These are phyloP conservation scores for Pneumocystis jirovecii DNA, from an alignment of 1,139 yeast genomes.

Conservation along the genomic window DNA sequence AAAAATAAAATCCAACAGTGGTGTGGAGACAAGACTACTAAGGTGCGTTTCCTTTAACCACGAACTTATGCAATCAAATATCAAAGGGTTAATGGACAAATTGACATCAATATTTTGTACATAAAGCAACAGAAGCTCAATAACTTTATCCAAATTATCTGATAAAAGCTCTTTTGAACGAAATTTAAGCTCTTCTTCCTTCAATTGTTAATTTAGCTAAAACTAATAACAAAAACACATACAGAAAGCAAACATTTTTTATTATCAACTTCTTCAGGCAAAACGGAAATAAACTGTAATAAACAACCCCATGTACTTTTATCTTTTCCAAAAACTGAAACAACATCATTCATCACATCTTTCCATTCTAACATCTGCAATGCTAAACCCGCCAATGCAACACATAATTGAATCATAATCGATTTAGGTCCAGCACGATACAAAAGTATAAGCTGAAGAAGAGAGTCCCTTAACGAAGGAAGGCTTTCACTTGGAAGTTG, in stretches of 20 bases:
- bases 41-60: constrained; percentile 83
- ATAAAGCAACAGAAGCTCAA: constrained; percentile 27
- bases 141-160: constrained; percentile 53
- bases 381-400: constrained; percentile 68
- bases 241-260: constrained; percentile 48
- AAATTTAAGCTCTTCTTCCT: constrained; percentile 61
- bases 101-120: constrained; percentile 30
- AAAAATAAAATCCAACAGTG: constrained; percentile 54
- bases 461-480: constrained; percentile 43
- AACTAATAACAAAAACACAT: not conserved
- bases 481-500: constrained; percentile 51
- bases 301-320: constrained; percentile 26
- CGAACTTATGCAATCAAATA: constrained; percentile 65
- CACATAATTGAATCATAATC: constrained; percentile 63
- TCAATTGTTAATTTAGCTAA: constrained; percentile 23
- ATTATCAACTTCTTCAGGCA: constrained; percentile 83
- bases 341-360: constrained; percentile 54
- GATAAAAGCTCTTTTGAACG: constrained; percentile 51
- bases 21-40: constrained; percentile 45
- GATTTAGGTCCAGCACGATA: constrained; percentile 36
- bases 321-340: constrained; percentile 33
- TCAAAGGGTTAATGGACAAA: constrained; percentile 24
- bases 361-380: constrained; percentile 65
- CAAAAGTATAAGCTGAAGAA: constrained; percentile 40
- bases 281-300: constrained; percentile 64